phyloP scores from a whole-genome alignment of 805 yeast species.

The Kluyveromyces nonfermentans region DNA sequence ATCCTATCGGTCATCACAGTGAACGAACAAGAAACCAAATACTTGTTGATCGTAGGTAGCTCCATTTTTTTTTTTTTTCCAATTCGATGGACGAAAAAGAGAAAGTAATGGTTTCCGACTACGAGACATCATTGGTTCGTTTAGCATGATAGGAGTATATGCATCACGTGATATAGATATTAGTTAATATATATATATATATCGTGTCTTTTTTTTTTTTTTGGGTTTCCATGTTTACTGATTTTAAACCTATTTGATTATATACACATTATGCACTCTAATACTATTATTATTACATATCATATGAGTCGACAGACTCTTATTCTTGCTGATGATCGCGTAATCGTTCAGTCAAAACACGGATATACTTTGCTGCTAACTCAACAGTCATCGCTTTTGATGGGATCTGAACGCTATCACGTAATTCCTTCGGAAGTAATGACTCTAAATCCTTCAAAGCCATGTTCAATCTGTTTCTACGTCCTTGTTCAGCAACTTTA shows the following conservation, averaged over 20 bases:
- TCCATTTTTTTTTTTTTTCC: too few species aligned
- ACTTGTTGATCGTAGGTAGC: too few species aligned
- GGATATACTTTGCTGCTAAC: conserved; percentile 66
- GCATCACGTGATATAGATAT: too few species aligned
- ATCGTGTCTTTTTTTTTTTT: too few species aligned
- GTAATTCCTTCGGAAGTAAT: conserved; percentile 54
- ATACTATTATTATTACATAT: background rate
- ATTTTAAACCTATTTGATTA: too few species aligned
- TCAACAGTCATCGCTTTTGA: conserved; percentile 95
- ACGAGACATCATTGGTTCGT: background rate
- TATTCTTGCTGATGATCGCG: background rate
- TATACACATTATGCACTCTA: too few species aligned
- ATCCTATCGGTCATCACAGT: conserved; percentile 2
- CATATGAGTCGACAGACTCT: background rate
- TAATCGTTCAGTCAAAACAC: conserved; percentile 24
- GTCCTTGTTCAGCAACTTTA: conserved; percentile 91
- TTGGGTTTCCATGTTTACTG: too few species aligned
- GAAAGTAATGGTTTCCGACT: background rate
- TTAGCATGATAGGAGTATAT: too few species aligned
- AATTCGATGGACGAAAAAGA: too few species aligned
- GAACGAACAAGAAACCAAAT: background rate
- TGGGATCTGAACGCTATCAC: conserved; percentile 53
- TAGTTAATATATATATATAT: too few species aligned
- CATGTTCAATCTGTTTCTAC: conserved; percentile 83
- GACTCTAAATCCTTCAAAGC: conserved; percentile 71